phyloP scores from a whole-genome alignment of 2,329 filamentous ascomycete genomes.

The Aspergillus sp. region DNA sequence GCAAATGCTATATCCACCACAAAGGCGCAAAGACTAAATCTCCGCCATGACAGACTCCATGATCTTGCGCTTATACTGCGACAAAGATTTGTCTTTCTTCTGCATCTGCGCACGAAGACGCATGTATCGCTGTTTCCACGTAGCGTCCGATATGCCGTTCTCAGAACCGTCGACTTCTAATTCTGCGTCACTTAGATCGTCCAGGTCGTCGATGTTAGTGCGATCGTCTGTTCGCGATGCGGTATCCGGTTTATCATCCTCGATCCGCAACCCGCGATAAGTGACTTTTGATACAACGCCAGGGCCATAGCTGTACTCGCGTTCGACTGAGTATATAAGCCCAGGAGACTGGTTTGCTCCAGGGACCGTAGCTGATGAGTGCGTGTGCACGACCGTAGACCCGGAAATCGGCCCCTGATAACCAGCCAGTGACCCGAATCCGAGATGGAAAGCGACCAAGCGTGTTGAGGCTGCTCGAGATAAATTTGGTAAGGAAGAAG shows the following conservation, averaged over 20 bases:
- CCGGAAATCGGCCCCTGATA: slow-evolving; percentile 17
- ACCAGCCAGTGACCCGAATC: slow-evolving; percentile 31
- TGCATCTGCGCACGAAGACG: slow-evolving; percentile 32
- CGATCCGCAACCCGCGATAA: slow-evolving; percentile 3
- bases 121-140: slow-evolving; percentile 36
- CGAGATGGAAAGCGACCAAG: slow-evolving; percentile 30
- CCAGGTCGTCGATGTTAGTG: slow-evolving; percentile 11
- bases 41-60: slow-evolving; percentile 40
- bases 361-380: slow-evolving; percentile 1
- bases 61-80: slow-evolving; percentile 37
- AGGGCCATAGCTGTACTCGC: slow-evolving; percentile 20
- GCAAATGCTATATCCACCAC: neutral
- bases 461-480: slow-evolving; percentile 16
- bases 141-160: slow-evolving; percentile 18
- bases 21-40: slow-evolving; percentile 8
- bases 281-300: slow-evolving; percentile 22
- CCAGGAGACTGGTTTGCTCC: slow-evolving; percentile 3
- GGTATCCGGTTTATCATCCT: slow-evolving; percentile 4
- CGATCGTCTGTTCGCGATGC: neutral
- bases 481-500: slow-evolving; percentile 21
- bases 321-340: slow-evolving; percentile 16
- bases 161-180: slow-evolving; percentile 21
- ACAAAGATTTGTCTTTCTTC: slow-evolving; percentile 31
- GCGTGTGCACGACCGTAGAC: slow-evolving; percentile 21
- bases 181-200: slow-evolving; percentile 22